Evolutionary conservation across 495 filamentous ascomycete genomes (phyloP).

Genomic region (Tuber melanosporum): DNA sequence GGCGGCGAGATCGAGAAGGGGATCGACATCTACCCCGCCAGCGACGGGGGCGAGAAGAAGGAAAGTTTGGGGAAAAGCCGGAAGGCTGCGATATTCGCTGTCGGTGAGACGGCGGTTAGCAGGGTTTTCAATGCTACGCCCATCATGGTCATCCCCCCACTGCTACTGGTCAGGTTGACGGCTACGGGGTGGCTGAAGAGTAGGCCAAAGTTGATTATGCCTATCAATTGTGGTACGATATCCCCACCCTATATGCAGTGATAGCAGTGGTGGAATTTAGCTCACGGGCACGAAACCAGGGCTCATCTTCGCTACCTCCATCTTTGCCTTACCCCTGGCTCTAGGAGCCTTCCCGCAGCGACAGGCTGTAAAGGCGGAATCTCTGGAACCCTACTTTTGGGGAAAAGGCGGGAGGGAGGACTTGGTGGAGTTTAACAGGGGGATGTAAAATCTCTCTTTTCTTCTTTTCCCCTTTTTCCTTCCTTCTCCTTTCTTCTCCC

Average conservation of each 20-base stretch:
- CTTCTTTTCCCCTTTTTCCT: not conserved
- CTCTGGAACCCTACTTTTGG: slow-evolving; percentile 76
- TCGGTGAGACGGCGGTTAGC: slow-evolving; percentile 81
- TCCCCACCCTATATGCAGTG: not conserved
- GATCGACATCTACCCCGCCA: slow-evolving; percentile 75
- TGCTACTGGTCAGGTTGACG: slow-evolving; percentile 78
- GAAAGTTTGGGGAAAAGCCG: slow-evolving; percentile 62
- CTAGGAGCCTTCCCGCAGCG: slow-evolving; percentile 87
- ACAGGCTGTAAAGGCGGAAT: slow-evolving; percentile 65
- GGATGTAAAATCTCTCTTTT: slow-evolving; percentile 42
- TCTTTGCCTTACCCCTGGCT: slow-evolving; percentile 78
- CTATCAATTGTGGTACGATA: slow-evolving; percentile 64
- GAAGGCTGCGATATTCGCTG: slow-evolving; percentile 78
- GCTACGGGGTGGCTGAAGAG: slow-evolving; percentile 64
- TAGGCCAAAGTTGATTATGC: slow-evolving; percentile 64
- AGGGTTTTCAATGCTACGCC: slow-evolving; percentile 88
- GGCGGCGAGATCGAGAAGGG: slow-evolving; percentile 87
- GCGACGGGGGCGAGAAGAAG: slow-evolving; percentile 36
- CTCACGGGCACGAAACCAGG: slow-evolving; percentile 39
- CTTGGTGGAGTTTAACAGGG: slow-evolving; percentile 84
- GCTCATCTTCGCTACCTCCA: slow-evolving; percentile 69
- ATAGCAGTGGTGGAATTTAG: not conserved
- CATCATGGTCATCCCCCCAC: slow-evolving; percentile 89
- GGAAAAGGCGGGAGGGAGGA: slow-evolving; percentile 64
- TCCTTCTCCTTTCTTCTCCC: not conserved